Base-by-base conservation (phyloP, 2,329 filamentous ascomycete species). In the Beauveria sp. region DNA sequence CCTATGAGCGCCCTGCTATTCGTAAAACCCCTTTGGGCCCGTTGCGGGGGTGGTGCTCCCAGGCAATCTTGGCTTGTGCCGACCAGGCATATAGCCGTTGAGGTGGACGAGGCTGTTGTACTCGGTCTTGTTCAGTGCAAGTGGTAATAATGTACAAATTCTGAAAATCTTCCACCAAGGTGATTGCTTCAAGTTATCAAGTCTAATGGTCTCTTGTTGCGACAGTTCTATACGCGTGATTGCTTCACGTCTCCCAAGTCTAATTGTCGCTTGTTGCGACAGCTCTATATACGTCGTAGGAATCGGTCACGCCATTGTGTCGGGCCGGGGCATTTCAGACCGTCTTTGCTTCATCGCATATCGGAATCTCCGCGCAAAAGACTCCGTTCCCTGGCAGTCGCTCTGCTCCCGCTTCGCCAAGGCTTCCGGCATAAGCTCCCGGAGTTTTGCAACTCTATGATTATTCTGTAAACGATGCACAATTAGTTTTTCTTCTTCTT, bases 401-500 rank as follows among this genome's bases (percentile, higher is more conserved):
- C 82, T 86, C 61, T 77, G 71, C 22, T 73, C 68, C 63, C 79
- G 75, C 71, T 80, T 85, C 47, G 82, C 76, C 66, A 84, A 66
- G 2, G 84, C 84, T 64, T 81, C 72, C 0, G 83, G 80, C 70
- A 87, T 67, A 82, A 84, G 91, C 65, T 85, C 80, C 59, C 76
- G 70, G 58, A 91, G 89, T 71, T 86, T 86, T 67, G 83, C 77
- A 62, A 89, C 81, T 24, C 89, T 77, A 62, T 83, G 84, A 61
- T 83, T 78, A 66, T 86, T 86, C 75, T 85, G 63, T 40, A 40
- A 71, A 34, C 9, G 2, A 24, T 24, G 16, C 8, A 4, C 6
- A 28, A n/a, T 54, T 54, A 54, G 51, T 53, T 16, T 18, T 8
- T 28, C 24, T 26, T 18, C 5, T 8, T 30, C 3, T 30, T 30